Evolutionary conservation across 257 asterid genomes (phyloP), one percentile per base, ranked within the genome.

Genomic region (Cynanchum wilfordii): DNA sequence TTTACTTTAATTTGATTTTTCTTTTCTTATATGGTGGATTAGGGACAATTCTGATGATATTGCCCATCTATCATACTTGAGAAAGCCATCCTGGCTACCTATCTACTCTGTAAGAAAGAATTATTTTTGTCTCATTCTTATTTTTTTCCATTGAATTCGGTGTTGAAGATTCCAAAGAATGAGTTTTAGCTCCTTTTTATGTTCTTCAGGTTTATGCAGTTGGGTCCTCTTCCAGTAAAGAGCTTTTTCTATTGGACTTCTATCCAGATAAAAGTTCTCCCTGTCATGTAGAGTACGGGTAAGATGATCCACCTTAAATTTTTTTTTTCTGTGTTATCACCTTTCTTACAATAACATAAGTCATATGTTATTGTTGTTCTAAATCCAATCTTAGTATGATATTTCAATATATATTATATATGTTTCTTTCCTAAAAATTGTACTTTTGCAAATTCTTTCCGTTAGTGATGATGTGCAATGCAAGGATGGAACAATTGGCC

Each of bases 21-120:
- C 54, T 80, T 62, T 57, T 69, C 51, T 84, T 75, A 80, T 80
- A 69, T 75, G 87, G 24, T 80, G 77, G 77, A 73, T 62, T 74
- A 91, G 99, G 89, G 97, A 89, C 69, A 87, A 78, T 70, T 76
- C 58, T 69, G 72, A 73, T 79, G 90, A 81, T 81, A 77, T 82
- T 79, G 75, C 81, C 68, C 76, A 79, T 82, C 73, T 88, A 76
- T 82, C 88, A 2, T 78, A 73, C 86, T 71, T 88, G 87, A 82
- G 81, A 82, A 88, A 71, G 69, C 96, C 99, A 50, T 85, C 92
- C 52, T 94, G 99, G 99, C 89, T 91, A 66, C 97, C 97, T 17
- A 42, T 74, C 19, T 80, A 85, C 82, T 91, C 97, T 5, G 99
- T 91, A 82, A 88, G 96, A 70, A 42, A 82, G 65, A 69, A 33